These are phyloP conservation scores for Monilinia aucupariae DNA, from an alignment of 2,329 filamentous ascomycete species.

Conservation along the genomic window DNA sequence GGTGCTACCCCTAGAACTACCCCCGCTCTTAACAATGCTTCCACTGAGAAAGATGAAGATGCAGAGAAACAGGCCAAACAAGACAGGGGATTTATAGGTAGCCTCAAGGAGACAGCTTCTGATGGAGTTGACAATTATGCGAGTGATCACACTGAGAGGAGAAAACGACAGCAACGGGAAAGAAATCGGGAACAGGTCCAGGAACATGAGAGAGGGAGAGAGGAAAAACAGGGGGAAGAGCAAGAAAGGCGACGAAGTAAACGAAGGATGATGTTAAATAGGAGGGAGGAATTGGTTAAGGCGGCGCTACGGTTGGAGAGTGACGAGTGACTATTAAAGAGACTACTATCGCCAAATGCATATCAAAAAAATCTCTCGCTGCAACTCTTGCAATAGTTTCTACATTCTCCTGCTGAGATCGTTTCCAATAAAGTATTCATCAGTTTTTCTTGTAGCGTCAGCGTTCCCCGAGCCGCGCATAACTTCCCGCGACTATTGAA, in stretches of 20 bases:
- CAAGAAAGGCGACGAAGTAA: neutral
- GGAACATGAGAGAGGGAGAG: neutral
- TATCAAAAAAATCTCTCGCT: neutral
- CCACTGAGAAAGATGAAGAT: neutral
- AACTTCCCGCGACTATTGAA: too few species aligned
- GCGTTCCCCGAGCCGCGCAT: too few species aligned
- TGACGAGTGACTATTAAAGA: neutral
- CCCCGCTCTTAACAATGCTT: too few species aligned
- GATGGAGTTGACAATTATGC: neutral
- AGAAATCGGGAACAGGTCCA: neutral
- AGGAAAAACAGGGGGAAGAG: neutral
- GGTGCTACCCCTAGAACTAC: neutral
- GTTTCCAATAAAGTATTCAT: too few species aligned
- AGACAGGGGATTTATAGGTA: neutral
- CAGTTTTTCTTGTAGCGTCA: too few species aligned
- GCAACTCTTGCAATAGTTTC: too few species aligned
- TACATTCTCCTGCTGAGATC: too few species aligned
- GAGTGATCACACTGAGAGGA: neutral
- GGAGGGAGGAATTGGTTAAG: neutral
- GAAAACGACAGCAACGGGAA: neutral
- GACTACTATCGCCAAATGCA: neutral
- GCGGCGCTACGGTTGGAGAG: neutral
- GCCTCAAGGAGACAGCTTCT: neutral
- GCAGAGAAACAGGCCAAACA: neutral
- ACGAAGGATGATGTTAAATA: neutral